phyloP scores from a whole-genome alignment of 345 rosid species.

The Anacardium occidentale region DNA sequence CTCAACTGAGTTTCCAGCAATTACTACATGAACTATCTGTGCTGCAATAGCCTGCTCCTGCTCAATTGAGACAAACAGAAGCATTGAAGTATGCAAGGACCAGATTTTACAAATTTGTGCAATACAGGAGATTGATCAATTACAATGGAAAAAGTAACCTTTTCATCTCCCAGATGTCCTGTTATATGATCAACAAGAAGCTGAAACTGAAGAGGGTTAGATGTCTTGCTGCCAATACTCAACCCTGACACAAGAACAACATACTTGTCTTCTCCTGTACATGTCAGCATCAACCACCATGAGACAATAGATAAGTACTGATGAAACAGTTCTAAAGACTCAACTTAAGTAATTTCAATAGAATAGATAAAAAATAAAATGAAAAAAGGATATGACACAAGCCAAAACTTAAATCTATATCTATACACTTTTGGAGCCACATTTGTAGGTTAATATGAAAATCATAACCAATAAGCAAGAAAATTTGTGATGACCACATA shows the following conservation, averaged over 20 bases:
- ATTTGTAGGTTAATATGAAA: too few species aligned
- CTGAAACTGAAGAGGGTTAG: slow-evolving; percentile 86
- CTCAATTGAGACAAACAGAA: slow-evolving; percentile 8
- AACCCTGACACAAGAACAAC: slow-evolving; percentile 86
- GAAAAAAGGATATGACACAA: too few species aligned
- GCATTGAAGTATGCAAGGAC: slow-evolving; percentile 18
- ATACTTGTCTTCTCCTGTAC: slow-evolving; percentile 78
- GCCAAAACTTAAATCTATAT: neutral
- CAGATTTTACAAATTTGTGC: slow-evolving; percentile 5
- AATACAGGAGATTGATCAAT: slow-evolving; percentile 12
- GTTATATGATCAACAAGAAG: slow-evolving; percentile 96
- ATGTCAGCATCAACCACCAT: slow-evolving; percentile 20
- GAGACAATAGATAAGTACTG: slow-evolving; percentile 21
- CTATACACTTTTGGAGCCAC: neutral
- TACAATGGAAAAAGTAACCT: slow-evolving; percentile 48
- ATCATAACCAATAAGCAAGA: neutral
- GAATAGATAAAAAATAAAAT: neutral
- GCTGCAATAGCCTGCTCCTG: slow-evolving; percentile 84
- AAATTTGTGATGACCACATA: neutral
- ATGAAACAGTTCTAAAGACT: neutral
- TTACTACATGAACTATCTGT: slow-evolving; percentile 75
- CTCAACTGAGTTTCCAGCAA: slow-evolving; percentile 94
- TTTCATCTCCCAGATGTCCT: slow-evolving; percentile 85
- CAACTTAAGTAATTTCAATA: neutral
- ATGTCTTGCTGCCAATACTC: slow-evolving; percentile 58